A percentile compares a stretch with the other conserved stretches of the same genome.
These are phyloP conservation scores for Excoecaria cochinchinensis DNA, from an alignment of 345 rosid species.

Conservation along the genomic window DNA sequence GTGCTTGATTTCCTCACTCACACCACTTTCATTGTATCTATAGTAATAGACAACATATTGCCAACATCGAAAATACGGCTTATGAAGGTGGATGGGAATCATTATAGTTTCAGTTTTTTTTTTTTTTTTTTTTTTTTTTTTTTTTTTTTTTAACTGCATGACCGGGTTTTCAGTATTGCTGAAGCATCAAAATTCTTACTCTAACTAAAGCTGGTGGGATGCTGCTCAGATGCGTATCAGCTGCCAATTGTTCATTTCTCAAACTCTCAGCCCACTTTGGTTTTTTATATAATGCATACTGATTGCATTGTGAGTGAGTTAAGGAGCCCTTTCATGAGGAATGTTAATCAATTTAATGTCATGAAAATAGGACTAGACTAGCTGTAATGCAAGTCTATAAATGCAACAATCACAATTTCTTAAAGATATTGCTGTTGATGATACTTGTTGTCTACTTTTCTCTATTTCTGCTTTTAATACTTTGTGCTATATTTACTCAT, in stretches of 20 bases:
- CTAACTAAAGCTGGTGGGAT: not conserved
- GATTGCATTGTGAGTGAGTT: not conserved
- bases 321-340: not conserved
- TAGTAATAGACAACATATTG: not conserved
- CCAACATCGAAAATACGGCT: too few species aligned
- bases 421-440: not conserved
- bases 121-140: too few species aligned
- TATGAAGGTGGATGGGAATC: not conserved
- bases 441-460: not conserved
- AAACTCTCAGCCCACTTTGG: not conserved
- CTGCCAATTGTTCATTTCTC: not conserved
- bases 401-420: not conserved
- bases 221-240: not conserved
- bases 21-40: not conserved
- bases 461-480: not conserved
- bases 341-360: not conserved
- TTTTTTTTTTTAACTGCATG: not conserved
- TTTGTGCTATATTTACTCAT: not conserved
- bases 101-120: not conserved
- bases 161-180: not conserved
- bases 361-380: not conserved
- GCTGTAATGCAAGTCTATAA: not conserved
- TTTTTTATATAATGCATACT: not conserved
- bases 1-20: not conserved
- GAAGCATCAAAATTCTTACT: not conserved